Evolutionary conservation across 1,284 basidiomycete genomes (phyloP), one percentile per base, ranked within the genome.

Genomic region (Ustilago lituana): DNA sequence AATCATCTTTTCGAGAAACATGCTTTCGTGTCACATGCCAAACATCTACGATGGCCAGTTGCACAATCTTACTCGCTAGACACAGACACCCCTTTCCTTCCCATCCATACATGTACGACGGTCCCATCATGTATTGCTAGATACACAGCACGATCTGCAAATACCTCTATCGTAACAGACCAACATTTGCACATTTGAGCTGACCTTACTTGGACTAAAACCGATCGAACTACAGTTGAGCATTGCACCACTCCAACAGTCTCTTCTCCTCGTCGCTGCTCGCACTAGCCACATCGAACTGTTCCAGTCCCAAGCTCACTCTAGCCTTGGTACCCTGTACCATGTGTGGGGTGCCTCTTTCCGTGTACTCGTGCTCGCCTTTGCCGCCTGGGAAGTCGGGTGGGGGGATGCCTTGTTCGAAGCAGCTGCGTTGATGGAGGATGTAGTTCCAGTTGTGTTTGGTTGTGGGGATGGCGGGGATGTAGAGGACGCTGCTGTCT

Each of bases 401-500:
- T 1, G 89, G 83, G 3, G 90, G 90, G 14, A 86, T 77, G 0
- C 89, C 88, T 0, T 73, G 65, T 2, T 84, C 47, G 73, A 91
- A 91, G 27, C 85, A 84, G 2, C 76, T 81, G 2, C 86, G 84
- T 81, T 92, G 91, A 46, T 85, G 84, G 26, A 84, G 83, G 27
- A 92, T 84, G 74, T 92, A 92, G 14, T 83, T 82, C 7, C 86
- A 88, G 79, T 90, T 91, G 58, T 86, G 81, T 26, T 85, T 46
- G 0, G 90, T 91, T 12, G 91, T 83, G 0, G 91, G 91, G 0
- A 88, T 88, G 3, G 90, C 88, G 0, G 90, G 91, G 56, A 92
- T 92, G 79, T 92, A 93, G 56, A 93, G 77, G 22, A 92, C 90
- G 1, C 88, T 89, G 0, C 90, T 90, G 71, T 91, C 89, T 4